Conservation (phyloP, 345 rosid genomes). For the Orychophragmus violaceus region DNA sequence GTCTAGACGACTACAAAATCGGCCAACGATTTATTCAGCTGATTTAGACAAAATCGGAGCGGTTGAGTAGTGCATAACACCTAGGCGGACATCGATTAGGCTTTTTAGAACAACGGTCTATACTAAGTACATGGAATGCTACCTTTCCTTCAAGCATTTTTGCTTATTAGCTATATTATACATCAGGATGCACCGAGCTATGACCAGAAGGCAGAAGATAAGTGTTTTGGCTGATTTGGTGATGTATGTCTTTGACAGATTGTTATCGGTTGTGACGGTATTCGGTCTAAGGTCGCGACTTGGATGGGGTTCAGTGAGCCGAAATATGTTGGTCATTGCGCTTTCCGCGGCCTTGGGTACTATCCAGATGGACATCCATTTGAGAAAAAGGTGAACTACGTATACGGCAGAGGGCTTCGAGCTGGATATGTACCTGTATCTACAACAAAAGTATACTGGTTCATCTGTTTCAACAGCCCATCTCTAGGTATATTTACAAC, state of each 20-base stretch:
- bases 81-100: too few species aligned
- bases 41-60: too few species aligned
- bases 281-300: conserved; percentile 63
- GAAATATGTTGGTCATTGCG: conserved; percentile 69
- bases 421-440: conserved; percentile 90
- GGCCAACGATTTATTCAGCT: too few species aligned
- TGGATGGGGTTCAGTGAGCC: conserved; percentile 95
- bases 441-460: conserved; percentile 78
- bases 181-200: neutral
- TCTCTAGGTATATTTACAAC: conserved; percentile 53
- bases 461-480: conserved; percentile 79
- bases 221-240: neutral
- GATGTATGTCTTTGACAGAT: conserved; percentile 40
- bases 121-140: too few species aligned
- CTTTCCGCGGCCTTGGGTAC: conserved; percentile 69
- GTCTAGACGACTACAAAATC: too few species aligned
- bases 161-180: too few species aligned
- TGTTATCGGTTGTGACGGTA: conserved; percentile 88
- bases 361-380: conserved; percentile 69
- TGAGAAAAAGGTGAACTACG: conserved; percentile 54
- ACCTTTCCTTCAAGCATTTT: too few species aligned
- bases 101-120: too few species aligned
- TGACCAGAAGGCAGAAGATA: neutral
- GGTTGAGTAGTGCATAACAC: too few species aligned
- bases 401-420: conserved; percentile 78